Evolutionary conservation across 495 filamentous ascomycete genomes (phyloP).

Genomic region (Sporormia fimetaria): DNA sequence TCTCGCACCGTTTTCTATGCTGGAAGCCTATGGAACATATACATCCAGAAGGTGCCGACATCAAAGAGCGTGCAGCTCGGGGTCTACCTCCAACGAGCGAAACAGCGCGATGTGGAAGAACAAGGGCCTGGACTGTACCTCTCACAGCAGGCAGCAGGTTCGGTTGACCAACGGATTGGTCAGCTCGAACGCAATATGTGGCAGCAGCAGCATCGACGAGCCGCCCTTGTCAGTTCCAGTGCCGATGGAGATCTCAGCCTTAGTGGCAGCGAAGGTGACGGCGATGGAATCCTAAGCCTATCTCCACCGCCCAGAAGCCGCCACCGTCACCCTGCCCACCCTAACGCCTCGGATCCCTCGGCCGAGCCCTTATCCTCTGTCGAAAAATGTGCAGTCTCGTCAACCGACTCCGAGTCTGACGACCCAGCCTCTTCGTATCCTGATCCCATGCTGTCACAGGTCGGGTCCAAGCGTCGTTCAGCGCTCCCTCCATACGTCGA

Average conservation of each 20-base stretch:
- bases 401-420: slow-evolving; percentile 5
- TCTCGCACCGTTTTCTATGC: slow-evolving; percentile 53
- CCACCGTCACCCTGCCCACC: no score
- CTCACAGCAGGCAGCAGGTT: slow-evolving; percentile 24
- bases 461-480: slow-evolving; percentile 24
- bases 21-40: slow-evolving; percentile 50
- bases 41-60: slow-evolving; percentile 49
- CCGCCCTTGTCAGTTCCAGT: no score
- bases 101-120: slow-evolving; percentile 44
- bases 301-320: no score
- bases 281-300: slow-evolving; percentile 28
- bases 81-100: slow-evolving; percentile 50
- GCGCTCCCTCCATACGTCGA: slow-evolving; percentile 45
- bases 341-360: no score
- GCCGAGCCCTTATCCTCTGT: no score
- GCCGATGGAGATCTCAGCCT: no score
- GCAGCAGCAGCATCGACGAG: slow-evolving; percentile 29
- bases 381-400: not conserved
- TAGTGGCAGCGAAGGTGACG: slow-evolving; percentile 35
- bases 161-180: slow-evolving; percentile 41
- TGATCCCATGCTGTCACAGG: slow-evolving; percentile 12
- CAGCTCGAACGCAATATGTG: slow-evolving; percentile 40
- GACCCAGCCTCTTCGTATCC: slow-evolving; percentile 15
- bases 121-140: slow-evolving; percentile 25
- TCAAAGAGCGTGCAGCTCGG: slow-evolving; percentile 45